phyloP scores from a whole-genome alignment of 2,329 filamentous ascomycete genomes.

The Epichloe gansuensis region DNA sequence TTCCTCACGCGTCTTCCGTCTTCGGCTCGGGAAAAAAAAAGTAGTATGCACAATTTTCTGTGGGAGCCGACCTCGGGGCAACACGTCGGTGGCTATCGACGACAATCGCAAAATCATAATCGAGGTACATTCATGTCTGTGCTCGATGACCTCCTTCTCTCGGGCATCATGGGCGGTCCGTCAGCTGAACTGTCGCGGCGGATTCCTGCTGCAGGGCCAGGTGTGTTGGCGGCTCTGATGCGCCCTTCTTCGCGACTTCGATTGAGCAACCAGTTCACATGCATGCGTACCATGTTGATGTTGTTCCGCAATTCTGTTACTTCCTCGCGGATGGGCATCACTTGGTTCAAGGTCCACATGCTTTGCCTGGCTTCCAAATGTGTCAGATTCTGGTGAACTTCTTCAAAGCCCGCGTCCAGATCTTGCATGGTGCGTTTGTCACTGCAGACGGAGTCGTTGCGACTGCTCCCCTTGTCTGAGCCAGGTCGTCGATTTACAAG shows the following conservation, averaged over 20 bases:
- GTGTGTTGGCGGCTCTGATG: constrained; percentile 24
- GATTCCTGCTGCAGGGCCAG: constrained; percentile 18
- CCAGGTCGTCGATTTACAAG: constrained; percentile 21
- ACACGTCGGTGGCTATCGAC: constrained; percentile 1
- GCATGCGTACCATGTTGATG: constrained; percentile 46
- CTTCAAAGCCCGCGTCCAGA: constrained; percentile 35
- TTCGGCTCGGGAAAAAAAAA: background rate
- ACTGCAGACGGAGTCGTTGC: constrained; percentile 31
- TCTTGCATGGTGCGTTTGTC: constrained; percentile 35
- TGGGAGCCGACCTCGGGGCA: background rate
- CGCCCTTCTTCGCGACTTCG: constrained; percentile 36
- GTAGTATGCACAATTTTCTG: background rate
- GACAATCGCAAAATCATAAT: constrained; percentile 12
- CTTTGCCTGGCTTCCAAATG: constrained; percentile 49
- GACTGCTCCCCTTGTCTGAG: constrained; percentile 3
- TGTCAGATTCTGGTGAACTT: constrained; percentile 42
- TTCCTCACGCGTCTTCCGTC: no score
- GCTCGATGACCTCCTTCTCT: constrained; percentile 26
- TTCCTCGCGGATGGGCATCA: constrained; percentile 49
- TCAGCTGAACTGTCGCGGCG: constrained; percentile 20
- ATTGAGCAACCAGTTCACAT: constrained; percentile 46
- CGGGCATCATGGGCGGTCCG: constrained; percentile 16
- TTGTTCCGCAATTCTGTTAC: constrained; percentile 47
- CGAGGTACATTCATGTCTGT: constrained; percentile 27
- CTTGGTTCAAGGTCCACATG: constrained; percentile 49